Base-by-base conservation (phyloP, 2,329 filamentous ascomycete genomes). In the Pyrenochaeta sp. region DNA sequence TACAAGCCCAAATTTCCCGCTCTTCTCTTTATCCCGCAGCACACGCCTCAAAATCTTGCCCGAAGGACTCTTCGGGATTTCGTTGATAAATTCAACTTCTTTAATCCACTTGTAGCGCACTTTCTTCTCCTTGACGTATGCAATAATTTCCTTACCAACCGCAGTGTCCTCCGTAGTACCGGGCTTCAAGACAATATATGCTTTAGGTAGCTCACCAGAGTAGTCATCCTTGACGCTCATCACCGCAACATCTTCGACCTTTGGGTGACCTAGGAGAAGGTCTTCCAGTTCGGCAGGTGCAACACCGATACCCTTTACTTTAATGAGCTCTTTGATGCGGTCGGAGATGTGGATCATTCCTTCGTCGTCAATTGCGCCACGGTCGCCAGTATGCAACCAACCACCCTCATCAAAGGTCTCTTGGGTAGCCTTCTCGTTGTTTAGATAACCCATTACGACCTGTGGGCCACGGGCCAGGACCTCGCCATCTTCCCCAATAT, bases 311-410 rank as follows among this genome's bases (percentile, higher is more conserved):
- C 86, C 86, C 57, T 88, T 87, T 9, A 88, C 85, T 67, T 89
- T 89, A 71, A 88, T 86, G 79, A 88, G 83, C 70, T 89, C 86
- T 74, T 89, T 90, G 68, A 89, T 84, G 0, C 86, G 79, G 63
- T 89, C 86, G 1, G 80, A 78, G 49, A 87, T 85, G 23, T 81
- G 80, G 9, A 89, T 75, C 58, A 86, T 77, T 0, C 83, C 85
- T 52, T 86, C 80, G 0, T 71, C 65, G 46, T 86, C 83, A 12
- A 88, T 81, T 6, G 75, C 68, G 2, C 85, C 87, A 36, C 83
- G 79, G 48, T 87, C 84, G 0, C 79, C 87, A 0, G 87, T 89
- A 52, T 86, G 83, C 43, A 86, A 66, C 67, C 78, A 86, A 1
- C 82, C 82, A 1, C 82, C 79, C 4, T 55, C 49, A 42, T 79